Conservation (phyloP, 2,329 filamentous ascomycete genomes). For the Penicillium brasilianum region DNA sequence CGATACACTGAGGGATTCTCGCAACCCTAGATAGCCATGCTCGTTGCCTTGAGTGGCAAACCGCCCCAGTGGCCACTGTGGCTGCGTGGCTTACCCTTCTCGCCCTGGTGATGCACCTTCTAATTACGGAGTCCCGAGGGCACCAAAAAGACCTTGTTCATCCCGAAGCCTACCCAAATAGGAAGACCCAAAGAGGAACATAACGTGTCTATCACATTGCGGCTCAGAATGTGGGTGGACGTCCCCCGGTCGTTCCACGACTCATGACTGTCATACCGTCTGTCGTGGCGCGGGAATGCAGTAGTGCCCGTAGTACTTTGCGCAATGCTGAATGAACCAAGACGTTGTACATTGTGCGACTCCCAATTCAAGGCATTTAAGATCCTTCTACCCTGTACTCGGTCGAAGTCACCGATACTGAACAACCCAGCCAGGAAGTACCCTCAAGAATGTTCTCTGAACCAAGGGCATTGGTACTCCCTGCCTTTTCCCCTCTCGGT, state of each 20-base stretch:
- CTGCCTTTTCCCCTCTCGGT: background rate
- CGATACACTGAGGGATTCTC: background rate
- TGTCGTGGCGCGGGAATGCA: background rate
- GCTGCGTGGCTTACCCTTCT: background rate
- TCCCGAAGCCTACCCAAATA: background rate
- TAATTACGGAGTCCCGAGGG: background rate
- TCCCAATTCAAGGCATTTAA: background rate
- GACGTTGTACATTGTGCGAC: background rate
- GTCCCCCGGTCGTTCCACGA: background rate
- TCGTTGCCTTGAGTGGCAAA: background rate
- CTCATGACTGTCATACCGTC: background rate
- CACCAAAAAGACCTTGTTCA: background rate
- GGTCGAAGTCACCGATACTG: background rate
- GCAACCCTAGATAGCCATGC: background rate
- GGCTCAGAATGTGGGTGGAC: background rate
- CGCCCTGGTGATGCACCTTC: background rate
- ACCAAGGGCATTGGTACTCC: background rate
- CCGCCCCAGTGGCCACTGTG: background rate
- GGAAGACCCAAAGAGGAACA: too few relatives aligned
- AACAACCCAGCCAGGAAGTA: background rate
- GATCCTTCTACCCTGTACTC: background rate
- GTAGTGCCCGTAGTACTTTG: background rate
- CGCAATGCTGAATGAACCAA: too few relatives aligned
- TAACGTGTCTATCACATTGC: background rate
- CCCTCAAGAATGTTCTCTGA: background rate